These are phyloP conservation scores for Capsella bursapastoris DNA, from an alignment of 345 rosid species.

Conservation along the genomic window DNA sequence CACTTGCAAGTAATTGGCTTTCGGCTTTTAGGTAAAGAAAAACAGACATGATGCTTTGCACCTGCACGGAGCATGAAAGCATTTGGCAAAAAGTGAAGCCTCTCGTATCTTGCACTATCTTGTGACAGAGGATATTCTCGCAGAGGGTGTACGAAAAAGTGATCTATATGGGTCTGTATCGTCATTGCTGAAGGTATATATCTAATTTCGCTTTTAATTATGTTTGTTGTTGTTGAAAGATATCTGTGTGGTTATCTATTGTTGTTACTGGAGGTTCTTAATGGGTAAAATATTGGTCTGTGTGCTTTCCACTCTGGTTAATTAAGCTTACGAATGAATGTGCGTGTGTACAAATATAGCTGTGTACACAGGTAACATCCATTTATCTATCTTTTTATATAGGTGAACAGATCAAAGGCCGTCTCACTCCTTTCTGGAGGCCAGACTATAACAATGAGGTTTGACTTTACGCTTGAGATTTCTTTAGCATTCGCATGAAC, in stretches of 20 bases:
- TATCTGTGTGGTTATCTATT: not conserved
- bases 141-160: conserved; percentile 92
- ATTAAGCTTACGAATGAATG: conserved; percentile 1
- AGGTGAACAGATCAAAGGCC: conserved; percentile 30
- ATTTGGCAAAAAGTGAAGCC: conserved; percentile 75
- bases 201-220: not conserved
- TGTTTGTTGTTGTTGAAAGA: not conserved
- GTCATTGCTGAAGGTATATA: conserved; percentile 76
- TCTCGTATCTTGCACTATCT: conserved; percentile 84
- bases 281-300: not conserved
- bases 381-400: not conserved
- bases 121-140: conserved; percentile 76
- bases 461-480: not conserved
- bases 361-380: conserved; percentile 4
- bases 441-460: conserved; percentile 28
- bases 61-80: conserved; percentile 92
- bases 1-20: conserved; percentile 22
- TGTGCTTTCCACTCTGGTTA: not conserved
- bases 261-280: not conserved
- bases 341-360: not conserved
- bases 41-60: conserved; percentile 76
- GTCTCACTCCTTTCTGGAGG: not conserved
- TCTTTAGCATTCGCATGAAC: conserved; percentile 4
- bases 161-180: conserved; percentile 90
- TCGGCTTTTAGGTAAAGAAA: conserved; percentile 67